phyloP scores from a whole-genome alignment of 164 flowering plant species.

The Aristolochia fimbriata region DNA sequence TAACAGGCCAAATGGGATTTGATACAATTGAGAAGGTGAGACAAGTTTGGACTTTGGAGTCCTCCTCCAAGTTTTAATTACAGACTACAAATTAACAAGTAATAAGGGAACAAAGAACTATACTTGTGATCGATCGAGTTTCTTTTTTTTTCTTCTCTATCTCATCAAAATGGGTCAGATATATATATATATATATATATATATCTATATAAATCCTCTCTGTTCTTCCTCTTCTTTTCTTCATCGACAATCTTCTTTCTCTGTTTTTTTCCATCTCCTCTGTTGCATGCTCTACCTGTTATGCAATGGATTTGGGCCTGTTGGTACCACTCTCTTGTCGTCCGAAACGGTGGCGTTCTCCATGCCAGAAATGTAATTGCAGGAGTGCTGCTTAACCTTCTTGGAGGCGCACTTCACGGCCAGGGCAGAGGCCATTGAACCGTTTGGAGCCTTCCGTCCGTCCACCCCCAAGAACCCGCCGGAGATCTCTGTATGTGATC shows the following conservation, averaged over 20 bases:
- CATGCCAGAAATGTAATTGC: background rate
- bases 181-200: no score
- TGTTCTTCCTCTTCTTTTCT: background rate
- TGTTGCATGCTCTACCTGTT: slow-evolving; percentile 16
- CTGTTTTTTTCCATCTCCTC: background rate
- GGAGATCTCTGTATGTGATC: slow-evolving; percentile 10
- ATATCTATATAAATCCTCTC: background rate
- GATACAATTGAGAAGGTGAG: no score
- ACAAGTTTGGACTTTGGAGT: no score
- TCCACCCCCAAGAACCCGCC: background rate
- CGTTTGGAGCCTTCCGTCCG: background rate
- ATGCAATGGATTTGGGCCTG: slow-evolving; percentile 29
- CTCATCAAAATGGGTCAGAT: background rate
- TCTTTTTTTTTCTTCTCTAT: background rate
- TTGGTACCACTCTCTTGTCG: slow-evolving; percentile 22
- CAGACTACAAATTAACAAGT: no score
- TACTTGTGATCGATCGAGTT: background rate
- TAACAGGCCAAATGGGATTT: no score
- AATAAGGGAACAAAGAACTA: background rate
- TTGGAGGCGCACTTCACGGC: slow-evolving; percentile 8
- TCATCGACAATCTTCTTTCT: background rate
- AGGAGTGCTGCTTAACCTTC: slow-evolving; percentile 4
- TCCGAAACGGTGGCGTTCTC: slow-evolving; percentile 10
- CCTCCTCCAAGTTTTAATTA: no score
- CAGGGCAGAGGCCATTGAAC: slow-evolving; percentile 1